Percentiles rank a stretch among this genome's conserved stretches.
Conservation (phyloP, 129 eudicot genomes). For the Sambucus nigra region DNA sequence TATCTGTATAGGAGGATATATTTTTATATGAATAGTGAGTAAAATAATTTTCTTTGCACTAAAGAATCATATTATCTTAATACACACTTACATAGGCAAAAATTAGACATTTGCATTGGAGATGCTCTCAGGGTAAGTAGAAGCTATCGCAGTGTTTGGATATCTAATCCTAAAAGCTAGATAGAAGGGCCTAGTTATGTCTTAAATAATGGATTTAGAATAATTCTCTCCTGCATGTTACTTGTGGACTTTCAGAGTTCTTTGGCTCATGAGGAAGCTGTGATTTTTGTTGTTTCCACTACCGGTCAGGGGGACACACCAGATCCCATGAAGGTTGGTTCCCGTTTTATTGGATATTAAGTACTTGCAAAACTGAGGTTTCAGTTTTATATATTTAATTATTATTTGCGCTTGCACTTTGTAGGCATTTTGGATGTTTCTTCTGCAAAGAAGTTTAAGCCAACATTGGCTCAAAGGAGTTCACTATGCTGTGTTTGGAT, state of each 20-base stretch:
- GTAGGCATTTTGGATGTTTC: slow-evolving; percentile 79
- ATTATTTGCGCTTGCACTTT: slow-evolving; percentile 3
- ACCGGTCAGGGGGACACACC: slow-evolving; percentile 98
- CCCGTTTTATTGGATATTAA: background rate
- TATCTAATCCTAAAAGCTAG: too few relatives aligned
- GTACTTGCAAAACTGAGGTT: slow-evolving; percentile 1
- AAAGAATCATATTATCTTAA: too few relatives aligned
- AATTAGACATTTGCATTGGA: too few relatives aligned
- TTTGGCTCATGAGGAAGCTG: slow-evolving; percentile 38
- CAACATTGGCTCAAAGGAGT: slow-evolving; percentile 63
- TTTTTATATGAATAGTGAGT: too few relatives aligned
- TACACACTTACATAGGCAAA: too few relatives aligned
- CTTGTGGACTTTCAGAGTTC: slow-evolving; percentile 39
- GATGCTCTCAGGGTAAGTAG: too few relatives aligned
- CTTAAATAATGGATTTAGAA: background rate
- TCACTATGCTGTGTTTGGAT: slow-evolving; percentile 81
- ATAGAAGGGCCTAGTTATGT: too few relatives aligned
- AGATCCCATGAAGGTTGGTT: slow-evolving; percentile 79
- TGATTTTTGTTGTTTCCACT: slow-evolving; percentile 88
- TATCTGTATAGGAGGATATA: too few relatives aligned
- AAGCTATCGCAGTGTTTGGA: too few relatives aligned
- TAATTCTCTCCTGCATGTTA: slow-evolving; percentile 13
- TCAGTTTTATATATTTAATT: slow-evolving; percentile 2
- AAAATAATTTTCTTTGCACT: too few relatives aligned
- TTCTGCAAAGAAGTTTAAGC: slow-evolving; percentile 64